A percentile compares a stretch with the other conserved stretches of the same genome.
These are phyloP conservation scores for Parmelia sp. DNA, from an alignment of 495 filamentous ascomycete genomes.

Conservation along the genomic window DNA sequence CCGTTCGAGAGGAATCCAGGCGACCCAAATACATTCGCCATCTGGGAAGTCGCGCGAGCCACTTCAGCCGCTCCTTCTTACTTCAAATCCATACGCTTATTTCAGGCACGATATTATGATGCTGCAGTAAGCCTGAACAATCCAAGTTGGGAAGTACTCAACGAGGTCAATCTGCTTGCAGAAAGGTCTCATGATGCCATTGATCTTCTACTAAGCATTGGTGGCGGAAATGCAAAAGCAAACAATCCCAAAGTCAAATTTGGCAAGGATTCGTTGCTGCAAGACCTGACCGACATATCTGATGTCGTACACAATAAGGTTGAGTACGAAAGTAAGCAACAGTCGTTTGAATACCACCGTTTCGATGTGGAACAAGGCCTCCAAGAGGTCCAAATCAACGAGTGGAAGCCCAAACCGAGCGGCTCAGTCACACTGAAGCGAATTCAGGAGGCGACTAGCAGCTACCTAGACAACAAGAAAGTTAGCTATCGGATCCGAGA, in stretches of 20 bases:
- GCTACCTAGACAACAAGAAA: not conserved
- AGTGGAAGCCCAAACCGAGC: slow-evolving; percentile 25
- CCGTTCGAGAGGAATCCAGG: not conserved
- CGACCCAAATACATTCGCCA: not conserved
- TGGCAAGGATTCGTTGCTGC: not conserved
- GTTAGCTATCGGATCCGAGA: not conserved
- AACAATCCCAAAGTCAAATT: not conserved
- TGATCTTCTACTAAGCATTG: slow-evolving; percentile 7
- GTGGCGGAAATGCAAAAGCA: not conserved
- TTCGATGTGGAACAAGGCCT: slow-evolving; percentile 43
- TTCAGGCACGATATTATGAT: slow-evolving; percentile 1
- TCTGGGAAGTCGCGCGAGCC: slow-evolving; percentile 6
- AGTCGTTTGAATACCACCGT: slow-evolving; percentile 32
- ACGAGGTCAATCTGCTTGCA: slow-evolving; percentile 1
- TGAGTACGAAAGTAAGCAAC: not conserved
- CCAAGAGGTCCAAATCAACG: slow-evolving; percentile 34
- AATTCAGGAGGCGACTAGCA: slow-evolving; percentile 4
- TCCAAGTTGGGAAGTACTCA: slow-evolving; percentile 1
- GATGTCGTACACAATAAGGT: not conserved
- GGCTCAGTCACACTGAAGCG: not conserved
- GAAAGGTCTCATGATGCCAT: not conserved
- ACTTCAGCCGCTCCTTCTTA: slow-evolving; percentile 8
- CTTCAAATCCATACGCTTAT: not conserved
- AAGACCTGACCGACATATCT: slow-evolving; percentile 1
- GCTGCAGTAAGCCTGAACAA: not conserved